phyloP scores from a whole-genome alignment of 2,329 filamentous ascomycete genomes.

The Beauveria sp. region DNA sequence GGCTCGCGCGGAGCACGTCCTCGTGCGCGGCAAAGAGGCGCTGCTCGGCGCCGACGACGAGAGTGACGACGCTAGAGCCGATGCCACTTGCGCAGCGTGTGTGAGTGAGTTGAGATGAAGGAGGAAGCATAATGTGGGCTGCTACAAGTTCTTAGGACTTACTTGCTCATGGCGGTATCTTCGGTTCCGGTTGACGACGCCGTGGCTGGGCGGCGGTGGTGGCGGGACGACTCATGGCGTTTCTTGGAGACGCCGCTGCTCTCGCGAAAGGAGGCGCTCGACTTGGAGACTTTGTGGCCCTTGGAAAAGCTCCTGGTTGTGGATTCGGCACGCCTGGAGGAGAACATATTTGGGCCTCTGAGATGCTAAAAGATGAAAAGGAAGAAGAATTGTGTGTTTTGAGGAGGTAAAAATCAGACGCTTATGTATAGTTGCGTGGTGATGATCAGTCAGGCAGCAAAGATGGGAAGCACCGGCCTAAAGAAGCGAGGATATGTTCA shows the following conservation, averaged over 20 bases:
- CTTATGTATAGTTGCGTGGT: not conserved
- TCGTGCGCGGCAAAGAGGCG: constrained; percentile 89
- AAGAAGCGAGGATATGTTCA: not conserved
- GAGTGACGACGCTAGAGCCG: constrained; percentile 66
- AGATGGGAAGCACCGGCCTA: not conserved
- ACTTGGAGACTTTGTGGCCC: constrained; percentile 41
- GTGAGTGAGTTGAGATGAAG: not conserved
- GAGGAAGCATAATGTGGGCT: not conserved
- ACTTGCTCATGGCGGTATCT: constrained; percentile 38
- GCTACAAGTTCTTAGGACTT: constrained; percentile 18
- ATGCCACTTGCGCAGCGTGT: constrained; percentile 35
- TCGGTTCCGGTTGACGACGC: constrained; percentile 32
- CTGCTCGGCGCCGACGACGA: constrained; percentile 72
- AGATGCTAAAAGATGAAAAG: not conserved
- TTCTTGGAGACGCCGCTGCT: constrained; percentile 46
- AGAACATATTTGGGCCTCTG: constrained; percentile 33
- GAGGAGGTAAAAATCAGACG: not conserved
- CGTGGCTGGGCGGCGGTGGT: constrained; percentile 40
- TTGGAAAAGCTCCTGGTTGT: constrained; percentile 47
- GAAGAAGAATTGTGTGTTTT: not conserved
- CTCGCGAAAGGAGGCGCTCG: constrained; percentile 47
- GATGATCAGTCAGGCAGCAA: not conserved
- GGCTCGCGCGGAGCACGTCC: constrained; percentile 69
- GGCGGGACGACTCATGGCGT: constrained; percentile 38
- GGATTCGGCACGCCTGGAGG: constrained; percentile 35